Evolutionary conservation across 2,329 filamentous ascomycete genomes (phyloP), one percentile per base, ranked within the genome.

Genomic region (Penicillium sp.): DNA sequence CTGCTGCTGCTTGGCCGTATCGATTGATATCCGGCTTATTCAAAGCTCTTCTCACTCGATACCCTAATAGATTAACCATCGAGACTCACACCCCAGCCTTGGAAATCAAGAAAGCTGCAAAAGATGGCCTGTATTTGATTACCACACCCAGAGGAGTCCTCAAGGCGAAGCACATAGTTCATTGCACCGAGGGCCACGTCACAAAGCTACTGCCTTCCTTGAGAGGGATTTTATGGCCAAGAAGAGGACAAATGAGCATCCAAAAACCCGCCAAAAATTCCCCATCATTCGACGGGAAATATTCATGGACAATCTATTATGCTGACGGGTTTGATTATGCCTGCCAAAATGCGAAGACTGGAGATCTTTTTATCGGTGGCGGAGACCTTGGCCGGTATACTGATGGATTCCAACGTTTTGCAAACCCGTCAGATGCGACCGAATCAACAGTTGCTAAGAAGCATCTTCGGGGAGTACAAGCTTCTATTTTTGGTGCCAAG

Each of bases 1-100:
- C 42, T 18, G 61, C 57, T 4, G 60, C 61, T 12, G 57, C 61
- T 3, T 67, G 63, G 65, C 65, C 65, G 18, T 67, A 67, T 50
- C 59, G 62, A 1, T 55, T 65, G 24, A 59, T 67, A 21, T 62
- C 62, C 9, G 53, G 42, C 1, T 35, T 65, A 16, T 48, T 64
- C 16, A 47, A 56, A n/a, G 38, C 53, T 4, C 51, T 67, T 16
- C 52, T 66, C 2, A 42, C 47, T 1, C 56, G 48, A 16, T 45
- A 63, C 45, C 47, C 40, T 1, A 56, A 42, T 18, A 53, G 61
- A 14, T 49, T 66, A 6, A 57, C 60, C 5, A 59, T 66, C 9
- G 63, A 66, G 35, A 64, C 65, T 9, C 55, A 63, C 14, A 66
- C 65, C 0, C 28, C 58, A 2, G 65, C 58, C 7, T 60, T 59